Base-by-base conservation (phyloP, 495 filamentous ascomycete species). In the Sphaerosporella brunnea region DNA sequence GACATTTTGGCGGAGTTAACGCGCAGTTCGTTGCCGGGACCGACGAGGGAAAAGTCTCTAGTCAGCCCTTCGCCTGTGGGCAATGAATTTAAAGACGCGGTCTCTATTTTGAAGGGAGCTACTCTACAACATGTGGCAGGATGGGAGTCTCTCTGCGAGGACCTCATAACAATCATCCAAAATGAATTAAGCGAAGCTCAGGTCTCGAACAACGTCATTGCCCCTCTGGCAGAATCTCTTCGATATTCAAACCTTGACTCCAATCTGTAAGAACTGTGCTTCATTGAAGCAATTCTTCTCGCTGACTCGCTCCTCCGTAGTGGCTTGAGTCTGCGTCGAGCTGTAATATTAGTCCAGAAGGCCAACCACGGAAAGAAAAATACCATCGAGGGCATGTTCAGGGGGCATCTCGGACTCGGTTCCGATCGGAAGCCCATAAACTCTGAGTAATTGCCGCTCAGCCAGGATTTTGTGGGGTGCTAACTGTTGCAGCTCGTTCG, bases 81-180 rank as follows among this genome's bases (percentile, higher is more conserved):
- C 1, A 60, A 71, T 25, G 78, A 84, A 32, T 86, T 80, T 48
- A 74, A 77, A n/a, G 78, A 84, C 32, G 64, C 76, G 19, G 69
- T 75, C 35, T 78, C 70, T 36, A 68, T 86, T 26, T 68, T 92
- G 1, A 71, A 78, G 42, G 64, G 72, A 38, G 83, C 81, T 7
- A 58, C 78, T 49, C 64, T 61, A 3, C 71, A 71, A 47, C 53
- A 56, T 21, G 59, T 62, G 19, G 25, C 70, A 18, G 66, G 66
- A 21, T 88, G 82, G 82, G 63, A 71, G 44, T 58, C 66, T 4
- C 60, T 92, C 0, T 73, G 84, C 40, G 63, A 69, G 9, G 63
- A 68, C 1, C 68, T 82, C 15, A 64, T 73, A 11, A 64, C 65
- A n/a, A 69, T 72, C 39, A 71, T 80, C 9, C 69, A 68, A 39